Base-by-base conservation (phyloP, 2,329 filamentous ascomycete genomes). In the Aureobasidium namibiae region DNA sequence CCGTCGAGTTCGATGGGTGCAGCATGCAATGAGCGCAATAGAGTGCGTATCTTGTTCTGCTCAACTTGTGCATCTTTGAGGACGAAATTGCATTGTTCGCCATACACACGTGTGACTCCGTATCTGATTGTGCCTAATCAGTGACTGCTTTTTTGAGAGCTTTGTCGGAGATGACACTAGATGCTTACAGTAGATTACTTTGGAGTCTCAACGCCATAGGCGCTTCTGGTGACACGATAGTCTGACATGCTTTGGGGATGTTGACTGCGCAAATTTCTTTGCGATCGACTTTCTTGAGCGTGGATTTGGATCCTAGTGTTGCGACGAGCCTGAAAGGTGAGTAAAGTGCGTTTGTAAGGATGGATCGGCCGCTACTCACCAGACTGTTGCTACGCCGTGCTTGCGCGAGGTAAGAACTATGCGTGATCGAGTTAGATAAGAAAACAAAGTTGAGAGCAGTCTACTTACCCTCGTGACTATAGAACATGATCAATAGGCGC, bases 351-450 rank as follows among this genome's bases (percentile, higher is more conserved):
- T n/a, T n/a, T n/a, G n/a, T n/a, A n/a, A n/a, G n/a, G n/a, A n/a
- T n/a, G n/a, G n/a, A n/a, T n/a, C n/a, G n/a, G n/a, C n/a, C n/a
- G n/a, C n/a, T n/a, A n/a, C 82, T 68, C 79, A 95, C 92, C 94
- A 99, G 61, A 99, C 87, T 2, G 92, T 99, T 14, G 92, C 88
- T 60, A 99, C 89, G 59, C 94, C 94, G 82, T 96, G 89, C 71
- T 94, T 87, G 69, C 85, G 85, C 63, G 83, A 92, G 3, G 86
- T 94, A 59, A 99, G 83, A 61, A 99, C 83, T 85, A 31, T 36
- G 24, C 53, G 42, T 59, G 52, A 52, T 53, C 38, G 49, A 14
- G 18, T 41, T 26, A 42, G 45, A 45, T 31, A 23, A 26, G 26
- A 11, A 31, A 9, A 21, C 36, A 16, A 23, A 29, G 23, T 21